phyloP scores from a whole-genome alignment of 1,284 basidiomycete species.

The Trametes versicolor region DNA sequence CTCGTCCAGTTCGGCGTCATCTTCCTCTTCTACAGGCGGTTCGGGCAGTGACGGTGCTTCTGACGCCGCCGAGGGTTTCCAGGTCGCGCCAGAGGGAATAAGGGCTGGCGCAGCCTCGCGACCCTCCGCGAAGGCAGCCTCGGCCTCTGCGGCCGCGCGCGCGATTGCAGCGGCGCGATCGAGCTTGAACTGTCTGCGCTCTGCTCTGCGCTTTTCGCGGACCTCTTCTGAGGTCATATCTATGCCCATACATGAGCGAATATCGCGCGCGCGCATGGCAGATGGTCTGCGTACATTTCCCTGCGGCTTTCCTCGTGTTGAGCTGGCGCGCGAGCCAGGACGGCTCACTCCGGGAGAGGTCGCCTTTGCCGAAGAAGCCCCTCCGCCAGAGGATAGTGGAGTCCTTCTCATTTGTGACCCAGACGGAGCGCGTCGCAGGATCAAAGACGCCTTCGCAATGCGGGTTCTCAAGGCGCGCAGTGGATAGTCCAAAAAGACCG shows the following conservation, averaged over 20 bases:
- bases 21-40: constrained; percentile 23
- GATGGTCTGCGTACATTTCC: constrained; percentile 58
- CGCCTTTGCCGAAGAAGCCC: constrained; percentile 98
- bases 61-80: constrained; percentile 59
- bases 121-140: constrained; percentile 75
- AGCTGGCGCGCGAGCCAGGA: constrained; percentile 87
- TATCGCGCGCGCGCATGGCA: neutral
- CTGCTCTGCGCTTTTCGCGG: constrained; percentile 83
- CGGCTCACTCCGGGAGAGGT: constrained; percentile 93
- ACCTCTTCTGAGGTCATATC: constrained; percentile 88
- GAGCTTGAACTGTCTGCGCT: constrained; percentile 90
- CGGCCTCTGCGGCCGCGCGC: constrained; percentile 77
- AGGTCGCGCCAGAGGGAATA: constrained; percentile 82
- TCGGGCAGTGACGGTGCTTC: constrained; percentile 8
- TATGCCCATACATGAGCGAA: constrained; percentile 36
- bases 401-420: constrained; percentile 73
- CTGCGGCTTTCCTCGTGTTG: constrained; percentile 63
- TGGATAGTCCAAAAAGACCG: constrained; percentile 62
- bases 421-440: constrained; percentile 78
- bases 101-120: constrained; percentile 51
- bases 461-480: constrained; percentile 62
- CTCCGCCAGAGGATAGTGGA: constrained; percentile 83
- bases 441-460: constrained; percentile 80
- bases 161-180: constrained; percentile 87
- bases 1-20: constrained; percentile 44